Base-by-base conservation (phyloP, 192 early-diverging fungal species). In the Allomyces javanicus region DNA sequence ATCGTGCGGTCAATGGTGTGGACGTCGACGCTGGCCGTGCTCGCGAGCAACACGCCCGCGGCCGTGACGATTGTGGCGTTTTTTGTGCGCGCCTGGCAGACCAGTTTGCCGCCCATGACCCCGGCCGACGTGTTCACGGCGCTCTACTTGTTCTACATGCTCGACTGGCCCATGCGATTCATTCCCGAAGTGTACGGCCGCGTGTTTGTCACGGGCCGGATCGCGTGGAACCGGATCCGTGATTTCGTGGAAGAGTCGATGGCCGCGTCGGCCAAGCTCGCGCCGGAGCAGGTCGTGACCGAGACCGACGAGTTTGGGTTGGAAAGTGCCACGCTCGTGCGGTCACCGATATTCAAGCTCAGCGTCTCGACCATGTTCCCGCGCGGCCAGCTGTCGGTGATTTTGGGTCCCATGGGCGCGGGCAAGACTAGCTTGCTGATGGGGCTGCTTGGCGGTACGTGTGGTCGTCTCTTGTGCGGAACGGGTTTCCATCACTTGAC, bases 321-420 rank as follows among this genome's bases (percentile, higher is more conserved):
- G 17, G 50, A 21, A 6, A 12, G 17, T 2, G 50, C 17, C 17
- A 12, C 14, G 17, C 50, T 21, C 2, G 50, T 58, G 50, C 50
- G 17, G 17, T 58, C 50, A 3, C 17, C 12, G 2, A 58, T n/a
- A 4, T 58, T 58, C 5, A 14, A n/a, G 12, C 17, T 58, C 9
- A 21, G 24, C 21, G 67, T 67, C 9, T 64, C 82, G 50, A n/a
- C 17, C 33, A 79, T 73, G 26, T 79, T 89, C 67, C 75, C 76
- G 7, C 72, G 64, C 23, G 75, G 78, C 14, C 68, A 74, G 43
- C 74, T 87, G 27, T 80, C 78, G 3, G 75, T 82, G 3, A 68
- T 91, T 14, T 75, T 81, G 62, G 89, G 89, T 14, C 25, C 81
- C 4, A 88, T 88, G n/a, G 90, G 88, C 10, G 75, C 79, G 44